Base-by-base conservation (phyloP, 768 basidiomycete genomes). In the Mycena filopes region DNA sequence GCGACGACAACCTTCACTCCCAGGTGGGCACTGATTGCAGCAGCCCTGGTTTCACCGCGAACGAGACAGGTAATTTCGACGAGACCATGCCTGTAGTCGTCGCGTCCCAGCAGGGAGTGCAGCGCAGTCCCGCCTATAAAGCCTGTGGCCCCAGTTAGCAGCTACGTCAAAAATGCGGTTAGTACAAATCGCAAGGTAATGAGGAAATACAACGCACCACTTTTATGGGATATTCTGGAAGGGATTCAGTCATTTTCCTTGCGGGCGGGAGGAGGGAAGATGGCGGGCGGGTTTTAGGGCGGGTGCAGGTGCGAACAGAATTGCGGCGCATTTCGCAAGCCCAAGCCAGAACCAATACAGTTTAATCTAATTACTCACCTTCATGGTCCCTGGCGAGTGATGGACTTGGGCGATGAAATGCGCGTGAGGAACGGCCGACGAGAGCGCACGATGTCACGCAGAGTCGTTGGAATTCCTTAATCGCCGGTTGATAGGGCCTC, bases 41-140 rank as follows among this genome's bases (percentile, higher is more conserved):
- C 15, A 10, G 65, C 65, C 13, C 65, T 60, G 3, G 31, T 56
- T n/a, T 60, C 51, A 15, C 57, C 68, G 4, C 68, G 68, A 3
- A 69, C 65, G 25, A 69, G 65, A 28, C 64, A 66, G 28, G 68
- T 66, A 13, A 69, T 55, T 47, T 63, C 42, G 38, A 69, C 61
- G 26, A 42, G 38, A 9, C 68, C 65, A 12, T n/a, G 54, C 33
- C 45, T 41, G 41, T 59, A 63, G 29, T 68, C 66, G 10, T 47
- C 46, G 7, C 68, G 65, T 1, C 25, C 56, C n/a, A 66, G 49
- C 6, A 69, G 23, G 21, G 65, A 42, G 3, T 40, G 29, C 25
- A 66, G 41, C 0, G 53, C 23, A 38, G 68, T 66, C 7, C 68
- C 68, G 36, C 68, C 68, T 12, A 69, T 43, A 40, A 63, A 69